Evolutionary conservation across 768 basidiomycete species (phyloP).

Genomic region (Mycena olivaceomarginata): DNA sequence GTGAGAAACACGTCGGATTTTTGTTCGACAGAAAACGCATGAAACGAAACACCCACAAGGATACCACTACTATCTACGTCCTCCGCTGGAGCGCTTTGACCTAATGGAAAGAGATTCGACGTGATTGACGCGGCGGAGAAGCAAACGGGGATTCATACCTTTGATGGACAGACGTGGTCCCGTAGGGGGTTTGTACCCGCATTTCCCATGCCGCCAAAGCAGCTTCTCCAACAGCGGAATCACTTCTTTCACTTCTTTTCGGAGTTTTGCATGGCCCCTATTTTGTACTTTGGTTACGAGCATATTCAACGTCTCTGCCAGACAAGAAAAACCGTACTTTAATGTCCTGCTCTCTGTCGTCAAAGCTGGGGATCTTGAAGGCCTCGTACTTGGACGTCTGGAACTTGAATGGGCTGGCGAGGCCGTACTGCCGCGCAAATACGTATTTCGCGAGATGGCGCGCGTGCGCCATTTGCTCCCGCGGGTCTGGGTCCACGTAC

Average conservation of each 20-base stretch:
- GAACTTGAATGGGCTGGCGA: slow-evolving; percentile 75
- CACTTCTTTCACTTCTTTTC: slow-evolving; percentile 75
- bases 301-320: not conserved
- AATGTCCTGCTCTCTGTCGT: slow-evolving; percentile 82
- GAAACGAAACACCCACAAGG: slow-evolving; percentile 63
- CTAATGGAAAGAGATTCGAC: slow-evolving; percentile 51
- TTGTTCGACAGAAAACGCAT: not conserved
- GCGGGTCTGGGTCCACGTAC: slow-evolving; percentile 67
- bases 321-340: slow-evolving; percentile 64
- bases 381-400: slow-evolving; percentile 49
- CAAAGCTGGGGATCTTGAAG: slow-evolving; percentile 68
- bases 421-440: slow-evolving; percentile 87
- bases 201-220: slow-evolving; percentile 80
- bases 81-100: slow-evolving; percentile 60
- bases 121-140: not conserved
- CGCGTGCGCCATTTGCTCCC: slow-evolving; percentile 67
- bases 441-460: slow-evolving; percentile 88
- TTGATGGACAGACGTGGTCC: slow-evolving; percentile 84
- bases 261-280: slow-evolving; percentile 81
- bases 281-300: not conserved
- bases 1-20: slow-evolving; percentile 27
- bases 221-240: slow-evolving; percentile 76
- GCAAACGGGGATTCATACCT: slow-evolving; percentile 65
- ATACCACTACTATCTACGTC: slow-evolving; percentile 78
- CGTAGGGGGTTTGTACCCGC: slow-evolving; percentile 81